Conservation (phyloP, 2,329 filamentous ascomycete species). For the Sporothrix humicola region DNA sequence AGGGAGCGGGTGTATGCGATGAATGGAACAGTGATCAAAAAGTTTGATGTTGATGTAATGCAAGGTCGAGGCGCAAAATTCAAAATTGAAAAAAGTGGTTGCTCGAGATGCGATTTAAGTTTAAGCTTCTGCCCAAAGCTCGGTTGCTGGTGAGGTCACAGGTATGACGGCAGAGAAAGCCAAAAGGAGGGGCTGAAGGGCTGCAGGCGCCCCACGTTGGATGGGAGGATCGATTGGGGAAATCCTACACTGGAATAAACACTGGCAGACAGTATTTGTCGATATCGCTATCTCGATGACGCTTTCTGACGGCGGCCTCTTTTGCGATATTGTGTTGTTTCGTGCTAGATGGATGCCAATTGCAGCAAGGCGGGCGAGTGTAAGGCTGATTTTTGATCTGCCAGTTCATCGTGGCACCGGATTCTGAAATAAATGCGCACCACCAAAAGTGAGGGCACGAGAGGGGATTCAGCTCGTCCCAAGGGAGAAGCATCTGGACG, state of each 20-base stretch:
- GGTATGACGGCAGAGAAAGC: conserved; percentile 10
- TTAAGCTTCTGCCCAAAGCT: conserved; percentile 30
- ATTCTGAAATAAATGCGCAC: background rate
- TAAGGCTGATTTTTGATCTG: conserved; percentile 18
- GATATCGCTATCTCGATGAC: conserved; percentile 3
- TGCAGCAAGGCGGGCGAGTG: background rate
- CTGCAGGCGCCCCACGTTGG: conserved; percentile 30
- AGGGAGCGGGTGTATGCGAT: no score
- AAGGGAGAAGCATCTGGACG: conserved; percentile 26
- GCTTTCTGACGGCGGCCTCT: conserved; percentile 22
- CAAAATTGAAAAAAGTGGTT: background rate
- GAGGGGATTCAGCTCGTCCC: conserved; percentile 24
- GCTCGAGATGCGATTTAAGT: conserved; percentile 28
- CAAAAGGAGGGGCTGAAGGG: conserved; percentile 30
- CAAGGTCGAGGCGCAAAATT: conserved; percentile 9
- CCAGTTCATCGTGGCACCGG: background rate
- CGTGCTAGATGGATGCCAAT: background rate
- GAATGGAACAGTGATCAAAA: no score
- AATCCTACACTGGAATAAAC: conserved; percentile 4
- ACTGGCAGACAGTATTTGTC: background rate
- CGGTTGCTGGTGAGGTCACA: background rate
- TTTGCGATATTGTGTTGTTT: background rate
- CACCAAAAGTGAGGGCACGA: background rate
- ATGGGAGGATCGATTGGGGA: conserved; percentile 13
- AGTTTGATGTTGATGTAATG: no score